Base-by-base conservation (phyloP, 2,329 filamentous ascomycete genomes). In the Alternaria arborescens region DNA sequence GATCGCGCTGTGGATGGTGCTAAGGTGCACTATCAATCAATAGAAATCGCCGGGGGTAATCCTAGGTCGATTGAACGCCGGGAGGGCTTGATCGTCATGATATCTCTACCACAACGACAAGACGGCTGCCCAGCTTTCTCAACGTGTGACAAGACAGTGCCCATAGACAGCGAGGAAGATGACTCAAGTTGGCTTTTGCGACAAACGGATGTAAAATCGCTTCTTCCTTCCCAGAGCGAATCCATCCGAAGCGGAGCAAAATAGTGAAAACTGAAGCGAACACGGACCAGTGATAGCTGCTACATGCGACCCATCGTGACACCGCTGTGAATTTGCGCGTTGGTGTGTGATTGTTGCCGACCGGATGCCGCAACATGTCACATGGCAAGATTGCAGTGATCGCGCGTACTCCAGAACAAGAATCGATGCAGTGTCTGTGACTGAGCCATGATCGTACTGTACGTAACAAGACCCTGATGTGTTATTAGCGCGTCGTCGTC, bases 11-110 rank as follows among this genome's bases (percentile, higher is more conserved):
- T 20, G 36, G 20, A 40, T n/a, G n/a, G 12, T 28, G 58, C 54
- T 48, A 58, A 58, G 48, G 47, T 46, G 48, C 48, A 41, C 42
- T 48, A 58, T 36, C 58, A 53, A n/a, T 61, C 58, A 58, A 61
- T 53, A 61, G 48, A 52, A 58, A 28, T 43, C 30, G 54, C 34
- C 36, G 41, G 47, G 40, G 47, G 47, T 18, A 12, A 52, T 53
- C 47, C 58, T 40, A 47, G 58, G 42, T 32, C 34, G 38, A 52
- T n/a, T 42, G 42, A 44, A 36, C 6, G 42, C 46, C 52, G n/a
- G 44, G 38, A 60, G 34, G 32, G 52, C 52, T 52, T 28, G 32
- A 52, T 52, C 44, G 18, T 51, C 10, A 30, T 44, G 30, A 14
- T 34, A 44, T 36, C 38, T 30, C 30, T 40, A 34, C 41, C 28